Evolutionary conservation across 352 stramenopile genomes (phyloP), one percentile per base, ranked within the genome.

Genomic region (Globisporangium recalcitrans): DNA sequence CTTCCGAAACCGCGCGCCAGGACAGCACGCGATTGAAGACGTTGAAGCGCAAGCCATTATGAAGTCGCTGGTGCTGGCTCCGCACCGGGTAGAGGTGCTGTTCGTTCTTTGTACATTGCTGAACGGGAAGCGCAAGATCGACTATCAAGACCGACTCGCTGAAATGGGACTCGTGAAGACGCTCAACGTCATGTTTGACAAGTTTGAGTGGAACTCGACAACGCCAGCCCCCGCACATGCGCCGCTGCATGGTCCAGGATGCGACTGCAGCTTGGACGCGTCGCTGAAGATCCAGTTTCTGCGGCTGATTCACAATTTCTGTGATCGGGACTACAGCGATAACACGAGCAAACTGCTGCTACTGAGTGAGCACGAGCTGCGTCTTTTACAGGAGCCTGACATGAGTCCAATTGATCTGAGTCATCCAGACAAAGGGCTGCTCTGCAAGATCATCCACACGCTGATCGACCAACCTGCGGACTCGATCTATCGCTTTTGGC

Each of bases 101-200:
- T 98, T 99, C 69, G 93, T 99, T 19, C 73, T 99, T 2, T 98
- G 93, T 65, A 98, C 93, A 13, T 70, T 99, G 21, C 72, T 98
- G n/a, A 97, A 97, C 21, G 93, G 93, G 44, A 94, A 97, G 59
- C 80, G 95, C 36, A 98, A 98, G 76, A 80, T 97, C 32, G 87
- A 96, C 51, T 95, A 96, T 38, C 91, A 98, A 56, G 82, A 96
- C 40, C 71, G 75, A 40, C 73, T 98, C 0, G 90, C 91, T 1
- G 66, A 85, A 4, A 89, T 96, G 73, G 93, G 93, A 3, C 72
- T 98, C 14, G 87, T 98, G 42, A 80, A 85, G 47, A 96, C 95
- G 1, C 73, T 98, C 8, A 88, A 90, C 62, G 77, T 82, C 8
- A 98, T 98, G 91, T 99, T 98, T 74, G 79, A 98, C 61, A 93